Conservation (phyloP, 2,329 filamentous ascomycete species). For the Colletotrichum ledebouriae region DNA sequence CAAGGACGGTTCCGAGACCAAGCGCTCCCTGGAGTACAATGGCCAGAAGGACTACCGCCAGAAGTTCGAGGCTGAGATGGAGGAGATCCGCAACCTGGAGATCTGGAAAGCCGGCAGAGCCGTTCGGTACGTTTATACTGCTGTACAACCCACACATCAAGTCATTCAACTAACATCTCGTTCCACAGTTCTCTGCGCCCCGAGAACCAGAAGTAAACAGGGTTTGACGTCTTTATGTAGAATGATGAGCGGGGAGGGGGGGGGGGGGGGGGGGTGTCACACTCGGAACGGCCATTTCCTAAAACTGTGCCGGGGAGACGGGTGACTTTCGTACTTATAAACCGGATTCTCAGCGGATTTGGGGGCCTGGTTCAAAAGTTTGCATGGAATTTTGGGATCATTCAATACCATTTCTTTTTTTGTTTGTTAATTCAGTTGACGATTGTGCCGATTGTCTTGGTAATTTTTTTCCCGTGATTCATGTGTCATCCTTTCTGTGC, state of each 20-base stretch:
- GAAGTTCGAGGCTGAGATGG: constrained; percentile 97
- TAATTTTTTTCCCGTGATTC: not conserved
- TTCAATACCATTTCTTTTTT: constrained; percentile 42
- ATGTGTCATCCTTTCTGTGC: constrained; percentile 2
- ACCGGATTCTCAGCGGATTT: constrained; percentile 48
- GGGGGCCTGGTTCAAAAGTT: constrained; percentile 45
- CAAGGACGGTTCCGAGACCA: constrained; percentile 90
- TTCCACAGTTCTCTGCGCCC: constrained; percentile 77
- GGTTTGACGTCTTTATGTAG: constrained; percentile 30
- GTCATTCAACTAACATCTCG: constrained; percentile 43
- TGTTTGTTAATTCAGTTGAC: constrained; percentile 8
- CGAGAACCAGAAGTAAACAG: constrained; percentile 83
- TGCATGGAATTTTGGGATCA: constrained; percentile 42
- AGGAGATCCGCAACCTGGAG: constrained; percentile 97
- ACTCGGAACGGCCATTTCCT: constrained; percentile 38
- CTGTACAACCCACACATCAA: constrained; percentile 10
- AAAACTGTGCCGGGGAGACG: constrained; percentile 39
- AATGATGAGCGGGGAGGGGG: constrained; percentile 32
- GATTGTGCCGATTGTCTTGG: not conserved
- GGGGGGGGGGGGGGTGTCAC: constrained; percentile 24
- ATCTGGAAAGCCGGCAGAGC: constrained; percentile 99
- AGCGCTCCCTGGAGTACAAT: constrained; percentile 98
- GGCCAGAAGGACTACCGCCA: constrained; percentile 94
- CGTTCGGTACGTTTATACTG: constrained; percentile 74
- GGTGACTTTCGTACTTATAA: constrained; percentile 52